Evolutionary conservation across 108 stramenopile genomes (phyloP), one percentile per base, ranked within the genome.

Genomic region (Aureococcus anophagefferens): DNA sequence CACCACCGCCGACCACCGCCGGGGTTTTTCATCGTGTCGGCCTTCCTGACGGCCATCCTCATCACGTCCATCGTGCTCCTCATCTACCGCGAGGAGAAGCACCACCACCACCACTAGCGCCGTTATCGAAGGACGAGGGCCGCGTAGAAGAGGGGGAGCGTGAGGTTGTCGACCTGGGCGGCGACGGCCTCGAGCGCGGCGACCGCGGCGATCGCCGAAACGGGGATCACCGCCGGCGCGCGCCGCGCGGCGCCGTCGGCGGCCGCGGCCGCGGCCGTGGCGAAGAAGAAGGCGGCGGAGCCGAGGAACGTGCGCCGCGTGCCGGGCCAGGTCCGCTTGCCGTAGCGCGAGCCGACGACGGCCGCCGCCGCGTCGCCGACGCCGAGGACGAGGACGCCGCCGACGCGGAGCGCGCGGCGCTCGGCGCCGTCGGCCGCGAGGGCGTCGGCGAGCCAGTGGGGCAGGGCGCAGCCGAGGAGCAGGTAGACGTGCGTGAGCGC

Each of bases 401-500:
- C 40, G 9, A 44, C 5, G 9, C 13, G 5, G 40, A 44, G 40
- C 34, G 5, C 62, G 62, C 17, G 21, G 33, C 34, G 4, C 0
- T 59, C 25, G 9, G 40, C 40, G 5, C 40, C 40, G 13, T 44
- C 40, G 13, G 5, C 11, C 13, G 5, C 13, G 64, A 33, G 33
- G 30, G 14, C 29, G 67, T 9, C 30, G 45, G 13, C n/a, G 0
- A 74, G 68, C 74, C 74, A 68, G 18, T 68, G 40, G 14, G 74
- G 74, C 21, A 74, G 14, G 31, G 74, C 74, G 32, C 74, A 74
- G 36, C 74, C 74, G 0, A 74, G 46, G 5, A 74, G 46, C 14
- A 74, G 46, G 30, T 74, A 74, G 15, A 74, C 30, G 36, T 74
- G 74, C 17, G 74, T 74, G 17, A 74, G 40, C 18, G 68, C 68